Evolutionary conservation across 192 early-diverging fungal species (phyloP).

Genomic region (Coemansia sp.): DNA sequence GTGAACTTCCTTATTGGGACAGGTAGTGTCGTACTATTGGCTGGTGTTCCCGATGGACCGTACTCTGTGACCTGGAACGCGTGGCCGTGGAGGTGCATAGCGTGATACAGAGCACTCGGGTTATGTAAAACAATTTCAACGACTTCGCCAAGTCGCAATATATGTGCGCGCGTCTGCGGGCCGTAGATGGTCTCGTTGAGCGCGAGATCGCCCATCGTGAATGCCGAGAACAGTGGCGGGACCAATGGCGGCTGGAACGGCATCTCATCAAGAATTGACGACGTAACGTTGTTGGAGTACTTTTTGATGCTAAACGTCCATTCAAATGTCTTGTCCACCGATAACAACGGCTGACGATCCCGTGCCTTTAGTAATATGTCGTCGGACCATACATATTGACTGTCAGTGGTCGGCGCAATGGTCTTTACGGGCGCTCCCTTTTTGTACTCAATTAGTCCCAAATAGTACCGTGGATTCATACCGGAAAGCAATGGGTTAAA

Average conservation of each 20-base stretch:
- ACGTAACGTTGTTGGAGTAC: background rate
- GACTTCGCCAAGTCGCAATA: constrained; percentile 42
- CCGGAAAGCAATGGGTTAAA: constrained; percentile 58
- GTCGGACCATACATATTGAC: constrained; percentile 8
- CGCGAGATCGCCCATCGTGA: background rate
- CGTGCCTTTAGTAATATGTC: constrained; percentile 11
- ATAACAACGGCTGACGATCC: constrained; percentile 4
- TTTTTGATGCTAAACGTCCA: background rate
- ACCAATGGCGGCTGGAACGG: background rate
- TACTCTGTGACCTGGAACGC: constrained; percentile 70
- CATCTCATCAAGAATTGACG: background rate
- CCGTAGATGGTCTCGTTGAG: constrained; percentile 48
- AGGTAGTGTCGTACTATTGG: constrained; percentile 50
- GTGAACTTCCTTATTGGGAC: constrained; percentile 66
- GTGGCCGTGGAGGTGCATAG: constrained; percentile 81
- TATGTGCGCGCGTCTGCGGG: constrained; percentile 51
- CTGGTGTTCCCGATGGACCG: constrained; percentile 31
- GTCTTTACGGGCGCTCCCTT: background rate
- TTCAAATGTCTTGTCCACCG: background rate
- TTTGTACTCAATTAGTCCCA: constrained; percentile 11
- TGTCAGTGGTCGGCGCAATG: background rate
- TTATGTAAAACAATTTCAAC: constrained; percentile 61
- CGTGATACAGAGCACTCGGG: constrained; percentile 70
- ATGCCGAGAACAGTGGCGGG: background rate
- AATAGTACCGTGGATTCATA: constrained; percentile 41